A percentile compares a stretch with the other conserved stretches of the same genome.
These are phyloP conservation scores for Mycena indigotica DNA, from an alignment of 768 basidiomycete species.

Conservation along the genomic window DNA sequence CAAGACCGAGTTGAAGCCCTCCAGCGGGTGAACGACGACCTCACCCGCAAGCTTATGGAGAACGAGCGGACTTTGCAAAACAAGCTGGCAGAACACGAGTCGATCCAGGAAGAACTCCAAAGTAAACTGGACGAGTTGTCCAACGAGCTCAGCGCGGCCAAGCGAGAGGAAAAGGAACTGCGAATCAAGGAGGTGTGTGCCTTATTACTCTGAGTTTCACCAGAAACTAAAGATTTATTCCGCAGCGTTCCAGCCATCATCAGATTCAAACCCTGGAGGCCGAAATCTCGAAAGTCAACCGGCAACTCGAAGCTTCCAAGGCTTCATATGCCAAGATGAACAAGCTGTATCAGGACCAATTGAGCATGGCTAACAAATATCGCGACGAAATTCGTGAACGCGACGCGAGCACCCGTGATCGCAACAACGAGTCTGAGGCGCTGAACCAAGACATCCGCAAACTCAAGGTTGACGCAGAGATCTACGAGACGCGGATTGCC, in stretches of 20 bases:
- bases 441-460: conserved; percentile 70
- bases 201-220: conserved; percentile 6
- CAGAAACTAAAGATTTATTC: conserved; percentile 6
- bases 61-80: conserved; percentile 68
- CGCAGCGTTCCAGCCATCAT: conserved; percentile 60
- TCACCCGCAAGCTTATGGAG: conserved; percentile 75
- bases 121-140: conserved; percentile 73
- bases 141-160: conserved; percentile 75
- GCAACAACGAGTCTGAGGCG: conserved; percentile 59
- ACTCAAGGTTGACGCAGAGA: conserved; percentile 66
- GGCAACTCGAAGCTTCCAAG: conserved; percentile 72
- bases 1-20: conserved; percentile 74
- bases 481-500: conserved; percentile 70
- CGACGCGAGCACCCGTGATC: conserved; percentile 69
- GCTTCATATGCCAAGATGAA: conserved; percentile 75
- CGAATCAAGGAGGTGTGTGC: conserved; percentile 75
- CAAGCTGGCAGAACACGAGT: conserved; percentile 75
- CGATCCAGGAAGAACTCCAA: conserved; percentile 82
- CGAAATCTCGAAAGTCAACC: conserved; percentile 76
- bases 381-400: conserved; percentile 73
- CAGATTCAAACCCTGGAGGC: conserved; percentile 75
- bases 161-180: conserved; percentile 92
- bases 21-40: conserved; percentile 71
- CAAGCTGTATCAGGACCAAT: conserved; percentile 89
- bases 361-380: conserved; percentile 75